Conservation (phyloP, 768 basidiomycete genomes). For the Symmetrospora coprosmae region DNA sequence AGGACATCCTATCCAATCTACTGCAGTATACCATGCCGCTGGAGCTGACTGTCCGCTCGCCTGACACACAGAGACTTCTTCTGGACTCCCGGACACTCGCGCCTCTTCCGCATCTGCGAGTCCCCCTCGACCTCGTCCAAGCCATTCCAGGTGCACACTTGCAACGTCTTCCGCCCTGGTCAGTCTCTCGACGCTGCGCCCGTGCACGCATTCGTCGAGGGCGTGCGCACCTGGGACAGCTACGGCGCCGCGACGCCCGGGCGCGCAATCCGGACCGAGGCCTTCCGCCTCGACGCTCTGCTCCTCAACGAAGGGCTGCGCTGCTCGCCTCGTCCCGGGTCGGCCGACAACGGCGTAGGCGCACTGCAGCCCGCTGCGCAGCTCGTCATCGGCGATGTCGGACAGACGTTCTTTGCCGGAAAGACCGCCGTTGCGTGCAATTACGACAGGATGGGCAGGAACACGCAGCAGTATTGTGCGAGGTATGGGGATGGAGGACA, state of each 20-base stretch:
- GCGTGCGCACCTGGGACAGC: background rate
- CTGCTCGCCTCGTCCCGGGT: background rate
- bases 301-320: background rate
- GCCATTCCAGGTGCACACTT: conserved; percentile 6
- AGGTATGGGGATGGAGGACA: conserved; percentile 12
- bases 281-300: background rate
- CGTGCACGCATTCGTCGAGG: conserved; percentile 3
- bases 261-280: background rate
- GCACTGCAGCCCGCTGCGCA: background rate
- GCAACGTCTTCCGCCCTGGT: conserved; percentile 11
- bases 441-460: background rate
- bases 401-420: background rate
- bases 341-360: background rate
- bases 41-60: background rate
- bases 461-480: background rate
- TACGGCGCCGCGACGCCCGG: background rate
- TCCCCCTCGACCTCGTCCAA: background rate
- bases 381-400: conserved; percentile 10
- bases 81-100: background rate
- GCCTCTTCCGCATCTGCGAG: conserved; percentile 18
- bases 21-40: too few species aligned
- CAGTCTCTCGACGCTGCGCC: conserved; percentile 6
- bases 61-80: background rate
- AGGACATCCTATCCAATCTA: background rate
- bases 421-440: conserved; percentile 10